Base-by-base conservation (phyloP, 2,329 filamentous ascomycete species). In the Fusarium subtropicale region DNA sequence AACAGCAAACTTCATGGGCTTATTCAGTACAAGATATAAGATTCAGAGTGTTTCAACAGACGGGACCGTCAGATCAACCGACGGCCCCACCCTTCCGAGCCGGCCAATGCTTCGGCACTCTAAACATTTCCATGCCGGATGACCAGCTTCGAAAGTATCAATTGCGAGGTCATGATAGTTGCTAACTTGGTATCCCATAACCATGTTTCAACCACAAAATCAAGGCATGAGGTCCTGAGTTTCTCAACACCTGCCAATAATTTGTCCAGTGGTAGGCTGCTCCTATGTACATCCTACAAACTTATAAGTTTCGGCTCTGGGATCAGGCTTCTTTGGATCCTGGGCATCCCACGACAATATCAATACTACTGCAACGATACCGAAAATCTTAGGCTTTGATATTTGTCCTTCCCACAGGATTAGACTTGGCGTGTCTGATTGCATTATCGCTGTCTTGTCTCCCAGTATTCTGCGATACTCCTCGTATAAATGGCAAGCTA, bases 1-100 rank as follows among this genome's bases (percentile, higher is more conserved):
- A 15, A n/a, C 55, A 13, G 12, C 13, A 16, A 7, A 42, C 10
- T 42, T 38, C 18, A 31, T 24, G 9, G 16, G 12, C n/a, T 26
- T 7, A n/a, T 20, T 22, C 13, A 39, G 34, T n/a, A 30, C 28
- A n/a, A 18, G n/a, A 39, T 22, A 36, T 10, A 53, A 38, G 16
- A 44, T 56, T 7, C 16, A 39, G 28, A 30, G 38, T 59, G 33
- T 24, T 53, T 46, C 22, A 20, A 54, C 47, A 68, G 48, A 64
- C 26, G 54, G 56, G 69, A 54, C 57, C 64, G 60, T 57, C 26
- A 22, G 56, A 71, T 69, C 69, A 57, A 52, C 24, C 28, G 9
- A 31, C 48, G 58, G 71, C 69, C 67, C 71, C 71, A 66, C 71
- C 45, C 56, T 50, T 30, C 59, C 28, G 46, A 39, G 53, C 58